Percentiles rank a stretch among this genome's conserved stretches.
Conservation (phyloP, 805 yeast species). For the Kluyveromyces siamensis region DNA sequence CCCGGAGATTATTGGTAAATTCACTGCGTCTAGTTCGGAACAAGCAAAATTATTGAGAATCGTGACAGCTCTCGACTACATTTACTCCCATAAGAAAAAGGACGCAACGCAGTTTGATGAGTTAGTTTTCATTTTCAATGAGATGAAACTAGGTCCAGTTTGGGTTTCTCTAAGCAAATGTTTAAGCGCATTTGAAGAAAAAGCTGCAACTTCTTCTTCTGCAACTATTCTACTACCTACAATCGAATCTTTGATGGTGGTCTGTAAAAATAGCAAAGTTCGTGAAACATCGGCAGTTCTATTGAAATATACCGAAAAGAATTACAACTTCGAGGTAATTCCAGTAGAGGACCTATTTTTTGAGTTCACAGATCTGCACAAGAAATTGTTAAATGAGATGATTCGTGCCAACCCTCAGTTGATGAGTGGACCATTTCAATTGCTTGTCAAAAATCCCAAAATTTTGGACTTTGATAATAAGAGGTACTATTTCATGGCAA, state of each 20-base stretch:
- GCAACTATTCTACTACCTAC: conserved; percentile 78
- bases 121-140: conserved; percentile 53
- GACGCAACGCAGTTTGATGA: conserved; percentile 31
- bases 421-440: conserved; percentile 92
- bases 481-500: conserved; percentile 71
- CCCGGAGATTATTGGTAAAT: conserved; percentile 48
- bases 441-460: conserved; percentile 78
- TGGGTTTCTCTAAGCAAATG: conserved; percentile 84
- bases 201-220: conserved; percentile 46
- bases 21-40: conserved; percentile 73
- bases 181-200: conserved; percentile 52
- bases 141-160: conserved; percentile 60
- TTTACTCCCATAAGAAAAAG: conserved; percentile 41
- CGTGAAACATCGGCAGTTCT: conserved; percentile 39
- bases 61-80: conserved; percentile 78
- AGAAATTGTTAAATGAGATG: conserved; percentile 82
- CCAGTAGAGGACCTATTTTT: conserved; percentile 74
- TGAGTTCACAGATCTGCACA: conserved; percentile 81
- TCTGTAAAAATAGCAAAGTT: conserved; percentile 76
- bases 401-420: conserved; percentile 83
- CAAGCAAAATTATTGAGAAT: conserved; percentile 84
- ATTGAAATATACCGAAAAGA: conserved; percentile 51
- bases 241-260: conserved; percentile 90
- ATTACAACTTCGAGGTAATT: conserved; percentile 59
- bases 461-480: conserved; percentile 94